Evolutionary conservation across 352 stramenopile species (phyloP), one percentile per base, ranked within the genome.

Genomic region (Achlya hypogyna): DNA sequence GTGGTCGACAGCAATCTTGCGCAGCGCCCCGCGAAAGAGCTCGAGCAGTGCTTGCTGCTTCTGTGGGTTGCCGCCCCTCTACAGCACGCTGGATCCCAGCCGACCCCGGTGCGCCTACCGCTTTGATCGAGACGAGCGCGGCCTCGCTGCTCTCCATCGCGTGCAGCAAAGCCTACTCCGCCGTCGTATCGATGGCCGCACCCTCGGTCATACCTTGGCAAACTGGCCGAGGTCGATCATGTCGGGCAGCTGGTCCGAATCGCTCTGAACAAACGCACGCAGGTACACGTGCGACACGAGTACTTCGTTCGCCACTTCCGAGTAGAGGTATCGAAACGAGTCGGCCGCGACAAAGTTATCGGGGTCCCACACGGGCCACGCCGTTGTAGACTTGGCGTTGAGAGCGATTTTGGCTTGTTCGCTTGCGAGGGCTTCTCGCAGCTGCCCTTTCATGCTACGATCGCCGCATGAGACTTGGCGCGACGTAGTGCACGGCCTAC

Each of bases 341-440:
- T 92, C 86, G 5, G 82, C 83, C 3, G 86, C 86, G n/a, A 94
- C 69, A 67, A 94, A 92, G 52, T 94, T 84, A 28, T 94, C 82
- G 0, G 81, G 82, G 32, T 93, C 71, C 86, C 86, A 94, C 14
- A 78, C 79, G 20, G 86, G 86, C 84, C 84, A 94, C 0, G 72
- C 73, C 40, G 81, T 76, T 0, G 79, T 66, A 14, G 62, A 66
- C 5, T 78, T 78, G 9, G 81, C 81, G 4, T 73, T 76, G 65
- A 85, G 31, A 12, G 29, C 80, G n/a, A 93, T 79, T 60, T 92
- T 92, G 1, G 69, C 43, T 16, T 91, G 70, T 64, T 93, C 82
- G 10, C 68, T 69, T 10, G 69, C 56, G 22, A 93, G 62, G 22
- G 79, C 89, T 22, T 79, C 73, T 12, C 78, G 69, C 20, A 94